Conservation (phyloP, 2,329 filamentous ascomycete genomes). For the Fusarium guadeloupense region DNA sequence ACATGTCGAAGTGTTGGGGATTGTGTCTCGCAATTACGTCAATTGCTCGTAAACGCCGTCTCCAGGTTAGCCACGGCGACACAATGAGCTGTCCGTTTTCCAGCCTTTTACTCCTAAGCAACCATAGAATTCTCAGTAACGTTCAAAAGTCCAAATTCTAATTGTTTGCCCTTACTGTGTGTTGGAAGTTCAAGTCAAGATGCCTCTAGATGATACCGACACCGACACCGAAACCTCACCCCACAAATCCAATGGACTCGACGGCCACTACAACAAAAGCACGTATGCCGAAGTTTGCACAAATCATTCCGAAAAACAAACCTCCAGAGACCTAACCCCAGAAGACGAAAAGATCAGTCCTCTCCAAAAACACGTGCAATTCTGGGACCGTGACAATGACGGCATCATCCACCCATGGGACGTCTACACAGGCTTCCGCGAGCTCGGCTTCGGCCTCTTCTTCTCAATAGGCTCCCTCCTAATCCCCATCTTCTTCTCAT, state of each 20-base stretch:
- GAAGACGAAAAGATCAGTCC: not conserved
- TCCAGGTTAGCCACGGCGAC: not conserved
- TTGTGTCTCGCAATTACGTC: conserved; percentile 16
- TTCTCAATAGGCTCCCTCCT: conserved; percentile 53
- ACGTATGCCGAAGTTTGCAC: not conserved
- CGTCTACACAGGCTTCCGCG: conserved; percentile 52
- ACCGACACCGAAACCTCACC: not conserved
- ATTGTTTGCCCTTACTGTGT: not conserved
- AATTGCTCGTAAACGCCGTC: conserved; percentile 17
- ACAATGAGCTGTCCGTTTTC: not conserved
- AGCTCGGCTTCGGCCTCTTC: conserved; percentile 52
- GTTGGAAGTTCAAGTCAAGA: not conserved
- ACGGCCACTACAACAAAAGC: not conserved
- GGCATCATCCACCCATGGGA: conserved; percentile 52
- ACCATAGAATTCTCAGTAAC: not conserved
- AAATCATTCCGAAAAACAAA: not conserved
- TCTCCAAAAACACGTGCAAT: conserved; percentile 53
- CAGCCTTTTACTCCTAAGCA: not conserved
- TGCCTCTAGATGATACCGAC: not conserved
- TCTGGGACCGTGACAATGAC: conserved; percentile 54
- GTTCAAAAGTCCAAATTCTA: not conserved
- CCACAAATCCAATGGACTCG: not conserved
- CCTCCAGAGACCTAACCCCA: rapidly evolving
- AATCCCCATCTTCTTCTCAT: conserved; percentile 57
- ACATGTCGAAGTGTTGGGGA: conserved; percentile 4